phyloP scores from a whole-genome alignment of 768 basidiomycete species.

The Amanita polypyramis region DNA sequence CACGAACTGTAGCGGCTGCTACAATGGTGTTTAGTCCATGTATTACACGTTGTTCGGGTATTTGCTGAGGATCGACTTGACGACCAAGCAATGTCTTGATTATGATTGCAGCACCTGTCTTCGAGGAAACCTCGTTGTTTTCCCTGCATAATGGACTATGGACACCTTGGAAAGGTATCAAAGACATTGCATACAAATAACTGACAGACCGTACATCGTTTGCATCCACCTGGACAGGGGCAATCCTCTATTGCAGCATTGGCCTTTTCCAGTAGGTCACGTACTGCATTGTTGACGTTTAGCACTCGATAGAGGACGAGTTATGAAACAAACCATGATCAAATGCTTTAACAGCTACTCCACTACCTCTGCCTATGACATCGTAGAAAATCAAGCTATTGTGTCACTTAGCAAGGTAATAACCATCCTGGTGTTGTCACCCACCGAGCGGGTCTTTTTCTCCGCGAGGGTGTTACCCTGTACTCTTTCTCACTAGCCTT shows the following conservation, averaged over 20 bases:
- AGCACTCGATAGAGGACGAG: not conserved
- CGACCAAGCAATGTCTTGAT: slow-evolving; percentile 48
- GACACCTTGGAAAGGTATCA: slow-evolving; percentile 38
- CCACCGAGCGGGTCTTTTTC: slow-evolving; percentile 65
- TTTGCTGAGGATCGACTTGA: slow-evolving; percentile 25
- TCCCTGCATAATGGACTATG: slow-evolving; percentile 57
- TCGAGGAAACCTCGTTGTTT: slow-evolving; percentile 63
- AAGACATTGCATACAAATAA: not conserved
- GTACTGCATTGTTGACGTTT: slow-evolving; percentile 23
- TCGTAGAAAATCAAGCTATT: slow-evolving; percentile 77
- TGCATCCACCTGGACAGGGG: slow-evolving; percentile 60
- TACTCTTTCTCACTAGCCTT: slow-evolving; percentile 72
- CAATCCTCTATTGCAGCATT: slow-evolving; percentile 48
- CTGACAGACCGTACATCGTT: slow-evolving; percentile 39
- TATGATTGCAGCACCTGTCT: slow-evolving; percentile 62
- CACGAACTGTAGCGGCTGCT: slow-evolving; percentile 37
- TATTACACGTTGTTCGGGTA: slow-evolving; percentile 23
- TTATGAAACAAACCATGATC: slow-evolving; percentile 51
- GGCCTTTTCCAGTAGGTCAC: slow-evolving; percentile 51
- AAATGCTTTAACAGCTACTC: slow-evolving; percentile 69
- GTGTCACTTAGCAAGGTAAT: not conserved
- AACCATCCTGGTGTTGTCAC: not conserved
- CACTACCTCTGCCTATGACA: slow-evolving; percentile 53
- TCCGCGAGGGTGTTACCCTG: slow-evolving; percentile 32
- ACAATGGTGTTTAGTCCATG: slow-evolving; percentile 40